Base-by-base conservation (phyloP, 2,329 filamentous ascomycete genomes). In the Penicillium sp. region DNA sequence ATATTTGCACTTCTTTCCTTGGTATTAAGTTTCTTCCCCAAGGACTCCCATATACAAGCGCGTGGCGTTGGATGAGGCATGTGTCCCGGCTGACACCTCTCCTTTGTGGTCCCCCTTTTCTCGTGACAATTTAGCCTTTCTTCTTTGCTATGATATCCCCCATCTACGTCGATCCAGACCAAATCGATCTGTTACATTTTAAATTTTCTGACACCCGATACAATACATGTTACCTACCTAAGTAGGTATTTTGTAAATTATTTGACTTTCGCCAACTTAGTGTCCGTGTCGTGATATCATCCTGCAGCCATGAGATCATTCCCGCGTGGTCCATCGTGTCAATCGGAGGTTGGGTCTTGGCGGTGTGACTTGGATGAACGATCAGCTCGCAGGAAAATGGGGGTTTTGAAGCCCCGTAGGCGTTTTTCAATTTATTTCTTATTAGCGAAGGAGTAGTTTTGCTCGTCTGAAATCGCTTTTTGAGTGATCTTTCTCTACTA, bases 51-150 rank as follows among this genome's bases (percentile, higher is more conserved):
- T 27, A 28, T 27, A 30, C 33, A 36, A 30, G 44, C 48, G 51
- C 51, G 48, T 17, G 48, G 51, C 45, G 51, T 52, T 54, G 38
- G 35, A 42, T 31, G 32, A 36, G 45, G 45, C 16, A 37, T 23
- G 48, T 52, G 42, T 46, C 44, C 30, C 22, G 39, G 32, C 16
- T 20, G 39, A 44, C 39, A 47, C 41, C 35, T 38, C 42, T 42
- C 30, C 31, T 45, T 38, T 44, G 31, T 41, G 38, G 38, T 39
- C 45, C 41, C 39, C 39, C 39, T 32, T 40, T 30, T 29, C 33
- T 40, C 29, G 26, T 11, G 17, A 23, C 12, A 12, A 41, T 37
- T 18, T 45, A 35, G 34, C 41, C 41, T 46, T 32, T 31, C 32
- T 12, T 14, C n/a, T n/a, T 27, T 6, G 25, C 12, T n/a, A 26